Conservation (phyloP, 2,329 filamentous ascomycete species). For the Colletotrichum sp. region DNA sequence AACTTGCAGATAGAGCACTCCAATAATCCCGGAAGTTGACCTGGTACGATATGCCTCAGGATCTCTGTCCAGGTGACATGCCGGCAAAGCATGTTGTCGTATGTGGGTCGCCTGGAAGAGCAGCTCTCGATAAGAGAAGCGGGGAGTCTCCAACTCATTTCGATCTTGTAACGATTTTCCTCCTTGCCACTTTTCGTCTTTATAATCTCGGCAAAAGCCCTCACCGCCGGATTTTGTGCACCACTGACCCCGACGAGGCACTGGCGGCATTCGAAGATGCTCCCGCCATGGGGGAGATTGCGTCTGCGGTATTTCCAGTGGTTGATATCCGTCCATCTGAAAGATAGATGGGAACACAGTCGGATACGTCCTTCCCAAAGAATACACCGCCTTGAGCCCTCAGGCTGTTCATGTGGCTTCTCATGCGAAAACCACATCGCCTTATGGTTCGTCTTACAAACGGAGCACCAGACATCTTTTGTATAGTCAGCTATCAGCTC, state of each 20-base stretch:
- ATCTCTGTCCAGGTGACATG: not conserved
- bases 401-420: not conserved
- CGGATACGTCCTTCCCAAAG: not conserved
- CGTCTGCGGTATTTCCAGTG: not conserved
- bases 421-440: not conserved
- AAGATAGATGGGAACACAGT: not conserved
- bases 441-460: not conserved
- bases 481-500: not conserved
- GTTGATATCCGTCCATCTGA: not conserved
- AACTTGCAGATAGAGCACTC: not conserved
- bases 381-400: not conserved
- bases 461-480: not conserved
- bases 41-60: not conserved
- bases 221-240: not conserved
- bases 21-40: not conserved
- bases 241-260: not conserved
- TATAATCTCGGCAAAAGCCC: not conserved
- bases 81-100: not conserved
- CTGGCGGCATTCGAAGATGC: not conserved
- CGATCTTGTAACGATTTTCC: not conserved
- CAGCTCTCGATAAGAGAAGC: not conserved
- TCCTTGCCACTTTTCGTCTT: accelerated
- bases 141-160: not conserved
- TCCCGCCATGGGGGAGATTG: accelerated
- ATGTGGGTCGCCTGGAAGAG: not conserved